Evolutionary conservation across 2,329 filamentous ascomycete genomes (phyloP).

Genomic region (Metarhizium rileyi): DNA sequence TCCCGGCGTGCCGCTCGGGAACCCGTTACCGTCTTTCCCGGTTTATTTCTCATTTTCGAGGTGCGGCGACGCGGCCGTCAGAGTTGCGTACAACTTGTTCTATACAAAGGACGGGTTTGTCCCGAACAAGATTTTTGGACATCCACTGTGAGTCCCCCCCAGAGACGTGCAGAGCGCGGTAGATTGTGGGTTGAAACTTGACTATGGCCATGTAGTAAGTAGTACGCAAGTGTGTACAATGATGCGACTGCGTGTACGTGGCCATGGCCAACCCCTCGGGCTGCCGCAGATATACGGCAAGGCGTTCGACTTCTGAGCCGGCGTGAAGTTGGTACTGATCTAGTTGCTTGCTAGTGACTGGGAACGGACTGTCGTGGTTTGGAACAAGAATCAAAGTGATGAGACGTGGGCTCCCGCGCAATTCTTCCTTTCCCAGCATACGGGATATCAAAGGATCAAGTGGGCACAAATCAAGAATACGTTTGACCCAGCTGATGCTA

Average conservation of each 20-base stretch:
- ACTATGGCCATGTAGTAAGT: too few species aligned
- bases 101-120: conserved; percentile 33
- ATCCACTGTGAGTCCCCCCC: conserved; percentile 24
- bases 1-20: conserved; percentile 24
- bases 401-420: neutral
- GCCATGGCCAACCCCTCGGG: too few species aligned
- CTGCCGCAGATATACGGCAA: too few species aligned
- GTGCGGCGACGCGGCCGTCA: conserved; percentile 26
- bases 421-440: neutral
- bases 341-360: neutral
- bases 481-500: neutral
- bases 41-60: conserved; percentile 29
- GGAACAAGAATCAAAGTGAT: neutral
- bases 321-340: too few species aligned
- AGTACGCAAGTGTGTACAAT: too few species aligned
- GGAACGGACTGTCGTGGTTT: neutral
- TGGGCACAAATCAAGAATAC: neutral
- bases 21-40: conserved; percentile 27
- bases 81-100: conserved; percentile 33
- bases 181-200: too few species aligned
- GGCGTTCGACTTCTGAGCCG: too few species aligned
- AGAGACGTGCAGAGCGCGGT: too few species aligned
- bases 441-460: neutral
- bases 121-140: conserved; percentile 24
- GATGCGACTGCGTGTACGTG: too few species aligned